A percentile compares a stretch with the other conserved stretches of the same genome.
Evolutionary conservation across 441 rosid species (phyloP).

Genomic region (Lepidium campestre): DNA sequence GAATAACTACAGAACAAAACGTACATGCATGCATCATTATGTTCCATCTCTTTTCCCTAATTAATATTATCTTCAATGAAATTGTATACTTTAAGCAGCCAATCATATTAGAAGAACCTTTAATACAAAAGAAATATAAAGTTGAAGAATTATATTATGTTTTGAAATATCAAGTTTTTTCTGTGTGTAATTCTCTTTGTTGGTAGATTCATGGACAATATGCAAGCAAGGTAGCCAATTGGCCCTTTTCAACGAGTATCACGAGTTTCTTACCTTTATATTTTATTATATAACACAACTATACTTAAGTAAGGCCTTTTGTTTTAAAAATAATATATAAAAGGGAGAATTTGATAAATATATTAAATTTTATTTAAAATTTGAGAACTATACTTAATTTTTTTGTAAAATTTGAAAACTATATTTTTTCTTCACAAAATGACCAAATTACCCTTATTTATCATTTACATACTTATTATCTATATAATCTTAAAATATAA

Average conservation of each 20-base stretch:
- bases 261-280: not conserved
- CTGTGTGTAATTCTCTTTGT: constrained; percentile 11
- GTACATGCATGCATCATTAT: not conserved
- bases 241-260: constrained; percentile 17
- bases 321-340: no score
- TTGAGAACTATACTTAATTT: no score
- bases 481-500: no score
- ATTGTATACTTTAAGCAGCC: not conserved
- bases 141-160: not conserved
- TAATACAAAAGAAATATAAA: constrained; percentile 11
- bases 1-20: not conserved
- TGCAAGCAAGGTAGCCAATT: constrained; percentile 28
- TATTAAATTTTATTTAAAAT: no score
- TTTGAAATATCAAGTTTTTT: no score
- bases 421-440: no score
- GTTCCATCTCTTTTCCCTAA: not conserved
- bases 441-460: no score
- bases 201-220: constrained; percentile 5
- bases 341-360: no score
- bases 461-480: no score
- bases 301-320: no score
- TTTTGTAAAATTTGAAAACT: no score
- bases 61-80: not conserved
- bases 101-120: constrained; percentile 21
- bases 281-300: not conserved